These are phyloP conservation scores for Russula emetica DNA, from an alignment of 768 basidiomycete species.

Conservation along the genomic window DNA sequence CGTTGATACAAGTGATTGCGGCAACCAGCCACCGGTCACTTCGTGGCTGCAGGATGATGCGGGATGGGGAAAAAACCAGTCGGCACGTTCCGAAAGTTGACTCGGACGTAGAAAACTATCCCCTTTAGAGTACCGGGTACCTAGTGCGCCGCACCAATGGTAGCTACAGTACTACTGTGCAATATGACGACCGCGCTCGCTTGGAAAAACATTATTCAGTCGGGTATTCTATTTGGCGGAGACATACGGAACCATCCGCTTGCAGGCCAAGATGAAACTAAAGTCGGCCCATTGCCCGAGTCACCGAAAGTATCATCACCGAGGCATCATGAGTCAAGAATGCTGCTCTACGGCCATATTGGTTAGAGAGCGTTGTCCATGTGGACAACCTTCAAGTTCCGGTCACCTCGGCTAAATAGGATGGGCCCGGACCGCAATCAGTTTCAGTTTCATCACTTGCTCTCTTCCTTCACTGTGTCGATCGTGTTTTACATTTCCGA, in stretches of 20 bases:
- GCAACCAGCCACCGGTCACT: neutral
- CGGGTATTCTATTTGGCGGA: neutral
- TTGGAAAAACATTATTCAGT: neutral
- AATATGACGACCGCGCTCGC: no score
- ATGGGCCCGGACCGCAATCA: neutral
- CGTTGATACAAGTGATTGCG: neutral
- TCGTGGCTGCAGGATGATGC: neutral
- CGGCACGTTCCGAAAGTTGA: neutral
- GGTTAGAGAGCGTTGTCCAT: no score
- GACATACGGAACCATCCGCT: neutral
- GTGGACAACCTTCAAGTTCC: neutral
- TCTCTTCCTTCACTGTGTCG: no score
- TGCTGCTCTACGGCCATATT: no score
- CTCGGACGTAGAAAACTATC: neutral
- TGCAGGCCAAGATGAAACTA: neutral
- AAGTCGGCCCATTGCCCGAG: neutral
- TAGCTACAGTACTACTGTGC: no score
- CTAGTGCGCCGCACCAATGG: neutral
- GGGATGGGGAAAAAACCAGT: neutral
- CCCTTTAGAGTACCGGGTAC: neutral
- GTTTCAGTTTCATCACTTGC: conserved; percentile 3
- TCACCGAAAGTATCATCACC: neutral
- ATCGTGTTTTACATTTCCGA: no score
- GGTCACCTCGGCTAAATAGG: neutral
- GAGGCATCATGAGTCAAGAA: no score